Evolutionary conservation across 805 yeast genomes (phyloP).

Genomic region (Candida krabiensis): DNA sequence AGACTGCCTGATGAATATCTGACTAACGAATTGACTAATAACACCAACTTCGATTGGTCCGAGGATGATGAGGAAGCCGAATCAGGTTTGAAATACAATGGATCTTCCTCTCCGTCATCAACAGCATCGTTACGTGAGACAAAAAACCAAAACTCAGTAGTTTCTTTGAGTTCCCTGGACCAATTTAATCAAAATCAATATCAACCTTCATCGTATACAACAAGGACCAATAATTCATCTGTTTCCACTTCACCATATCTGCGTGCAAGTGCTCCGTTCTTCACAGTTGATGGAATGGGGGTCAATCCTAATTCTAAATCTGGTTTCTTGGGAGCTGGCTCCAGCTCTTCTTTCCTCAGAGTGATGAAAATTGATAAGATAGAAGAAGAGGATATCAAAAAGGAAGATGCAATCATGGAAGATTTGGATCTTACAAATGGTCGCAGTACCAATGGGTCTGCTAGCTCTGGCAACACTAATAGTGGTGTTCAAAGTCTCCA

Average conservation of each 20-base stretch:
- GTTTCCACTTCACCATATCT: slow-evolving; percentile 24
- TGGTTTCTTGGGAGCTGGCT: slow-evolving; percentile 67
- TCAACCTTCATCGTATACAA: slow-evolving; percentile 8
- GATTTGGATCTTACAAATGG: slow-evolving; percentile 17
- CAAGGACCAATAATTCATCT: slow-evolving; percentile 23
- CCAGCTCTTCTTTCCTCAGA: slow-evolving; percentile 52
- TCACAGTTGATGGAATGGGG: slow-evolving; percentile 60
- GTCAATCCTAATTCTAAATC: slow-evolving; percentile 48
- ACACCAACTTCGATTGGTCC: slow-evolving; percentile 60
- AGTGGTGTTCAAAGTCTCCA: neutral
- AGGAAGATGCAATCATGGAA: slow-evolving; percentile 16
- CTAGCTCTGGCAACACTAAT: neutral
- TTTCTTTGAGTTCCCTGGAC: slow-evolving; percentile 18
- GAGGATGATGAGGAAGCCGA: slow-evolving; percentile 46
- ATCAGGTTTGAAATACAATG: slow-evolving; percentile 7
- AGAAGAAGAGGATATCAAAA: slow-evolving; percentile 23
- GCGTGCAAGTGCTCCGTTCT: slow-evolving; percentile 17
- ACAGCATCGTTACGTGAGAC: slow-evolving; percentile 13
- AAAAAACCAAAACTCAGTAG: slow-evolving; percentile 14
- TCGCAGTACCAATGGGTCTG: no score
- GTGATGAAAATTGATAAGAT: slow-evolving; percentile 34
- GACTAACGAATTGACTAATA: slow-evolving; percentile 21
- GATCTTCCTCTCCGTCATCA: slow-evolving; percentile 17
- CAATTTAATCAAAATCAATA: slow-evolving; percentile 5
- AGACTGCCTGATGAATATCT: slow-evolving; percentile 29